Base-by-base conservation (phyloP, 164 flowering plant genomes). In the Vitis rupestris region DNA sequence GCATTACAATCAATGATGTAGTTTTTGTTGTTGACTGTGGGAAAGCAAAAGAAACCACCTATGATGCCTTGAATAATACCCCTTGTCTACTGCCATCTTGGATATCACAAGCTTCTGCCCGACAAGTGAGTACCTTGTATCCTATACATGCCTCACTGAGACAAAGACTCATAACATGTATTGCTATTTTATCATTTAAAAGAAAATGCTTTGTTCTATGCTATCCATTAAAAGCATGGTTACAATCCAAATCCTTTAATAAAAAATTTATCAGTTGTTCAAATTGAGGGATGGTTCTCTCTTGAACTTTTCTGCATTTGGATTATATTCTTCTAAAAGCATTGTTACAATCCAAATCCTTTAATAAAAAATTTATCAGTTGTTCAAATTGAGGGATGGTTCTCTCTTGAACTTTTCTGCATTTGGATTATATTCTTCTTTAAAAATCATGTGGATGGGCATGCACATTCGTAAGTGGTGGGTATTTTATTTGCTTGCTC, bases 21-120 rank as follows among this genome's bases (percentile, higher is more conserved):
- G 99, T 93, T 66, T 96, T 93, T 77, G 97, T 96, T 56, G 93
- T 96, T 77, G 99, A 96, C 76, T 93, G 99, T 82, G 99, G 99
- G 59, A 96, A 96, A 84, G 99, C 99, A 9, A 96, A 96, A 80
- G 99, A 93, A 82, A 96, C 99, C 62, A 89, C 99, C 44, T 96
- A 96, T 84, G 99, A 96, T 87, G 99, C 99, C 69, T 82, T 96
- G 79, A 96, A 96, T 80, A 95, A 95, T 72, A 95, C 99, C 10
- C 99, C 99, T 29, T 95, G 99, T 80, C 79, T 95, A 56, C 82
- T 96, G 66, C 99, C 99, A 70, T 91, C 99, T 61, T 96, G 99
- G 99, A 91, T 96, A 78, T 96, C 99, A 48, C 89, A 88, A 78
- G 99, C 99, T 72, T 96, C 99, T 78, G 94, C 98, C 60, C 90